Evolutionary conservation across 768 basidiomycete species (phyloP), one percentile per base, ranked within the genome.

Genomic region (Pleurotus giganteus): DNA sequence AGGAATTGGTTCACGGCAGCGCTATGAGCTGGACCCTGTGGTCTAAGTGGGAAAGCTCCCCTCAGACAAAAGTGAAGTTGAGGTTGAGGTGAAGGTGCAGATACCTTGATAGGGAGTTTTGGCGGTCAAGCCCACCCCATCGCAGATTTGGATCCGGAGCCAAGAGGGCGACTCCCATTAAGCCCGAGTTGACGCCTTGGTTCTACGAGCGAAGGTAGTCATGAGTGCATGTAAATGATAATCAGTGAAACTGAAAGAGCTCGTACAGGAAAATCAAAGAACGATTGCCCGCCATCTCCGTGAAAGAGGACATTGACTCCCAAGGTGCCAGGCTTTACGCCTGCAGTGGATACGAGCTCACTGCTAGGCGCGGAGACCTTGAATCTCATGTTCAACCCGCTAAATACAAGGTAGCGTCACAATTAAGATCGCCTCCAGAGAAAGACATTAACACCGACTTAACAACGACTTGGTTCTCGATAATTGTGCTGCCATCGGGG

Each of bases 231-330:
- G 51, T 3, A 28, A n/a, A 55, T 24, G 6, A 4, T 19, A 39
- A n/a, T 13, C n/a, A 2, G 12, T 46, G 32, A 27, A 9, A 57
- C 62, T 5, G 12, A n/a, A n/a, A n/a, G n/a, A n/a, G n/a, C n/a
- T n/a, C n/a, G n/a, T n/a, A 61, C 62, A 2, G 60, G 62, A 29
- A 63, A 63, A 55, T 63, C 62, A 36, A 63, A 61, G 55, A 63
- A 63, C 8, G 61, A 62, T 23, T 63, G 62, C 6, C 62, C 62
- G 47, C 62, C 62, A 26, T 63, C 62, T 23, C 62, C 62, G 28
- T 63, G 58, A 47, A 63, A 63, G 15, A 67, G 58, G n/a, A 64
- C 66, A 53, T 65, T 65, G 31, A 67, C 37, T 3, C 66, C 66
- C 42, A 67, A 29, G 13, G 46, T 62, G 12, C 63, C 64, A 15